A percentile compares a stretch with the other conserved stretches of the same genome.
Evolutionary conservation across 2,329 filamentous ascomycete genomes (phyloP).

Genomic region (Cercospora beticola): DNA sequence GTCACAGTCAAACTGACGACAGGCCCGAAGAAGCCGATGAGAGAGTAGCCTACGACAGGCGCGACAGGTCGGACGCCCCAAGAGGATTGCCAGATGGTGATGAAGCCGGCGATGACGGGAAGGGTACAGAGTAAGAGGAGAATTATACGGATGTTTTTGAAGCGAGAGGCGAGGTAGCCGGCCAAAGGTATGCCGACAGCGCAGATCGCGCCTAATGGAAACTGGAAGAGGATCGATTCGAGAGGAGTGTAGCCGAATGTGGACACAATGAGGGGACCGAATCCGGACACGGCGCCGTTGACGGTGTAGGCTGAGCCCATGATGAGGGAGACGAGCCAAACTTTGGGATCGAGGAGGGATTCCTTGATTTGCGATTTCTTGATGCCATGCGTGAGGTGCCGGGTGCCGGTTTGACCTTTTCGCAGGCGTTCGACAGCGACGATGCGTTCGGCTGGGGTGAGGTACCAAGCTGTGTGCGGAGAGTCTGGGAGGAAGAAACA

Average conservation of each 20-base stretch:
- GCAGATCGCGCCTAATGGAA: not conserved
- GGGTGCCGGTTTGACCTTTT: not conserved
- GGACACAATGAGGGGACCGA: slow-evolving; percentile 1
- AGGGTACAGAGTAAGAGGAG: slow-evolving; percentile 39
- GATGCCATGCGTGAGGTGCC: not conserved
- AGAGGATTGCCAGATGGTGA: not conserved
- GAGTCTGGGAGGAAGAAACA: slow-evolving; percentile 16
- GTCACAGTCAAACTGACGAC: slow-evolving; percentile 28
- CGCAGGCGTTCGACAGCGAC: not conserved
- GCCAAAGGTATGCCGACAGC: not conserved
- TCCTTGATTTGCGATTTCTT: slow-evolving; percentile 56
- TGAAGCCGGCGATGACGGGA: slow-evolving; percentile 25
- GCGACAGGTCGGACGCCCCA: not conserved
- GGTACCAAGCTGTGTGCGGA: not conserved
- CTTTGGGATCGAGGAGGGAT: slow-evolving; percentile 56
- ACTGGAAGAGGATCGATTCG: slow-evolving; percentile 1
- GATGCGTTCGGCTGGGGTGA: not conserved
- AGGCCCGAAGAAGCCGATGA: slow-evolving; percentile 1
- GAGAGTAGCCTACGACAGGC: slow-evolving; percentile 1
- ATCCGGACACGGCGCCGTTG: slow-evolving; percentile 18
- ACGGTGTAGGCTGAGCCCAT: slow-evolving; percentile 9
- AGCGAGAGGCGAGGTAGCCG: not conserved
- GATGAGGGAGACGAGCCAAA: slow-evolving; percentile 43
- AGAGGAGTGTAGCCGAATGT: slow-evolving; percentile 3
- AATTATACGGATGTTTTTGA: not conserved